Evolutionary conservation across 768 basidiomycete genomes (phyloP), one percentile per base, ranked within the genome.

Genomic region (Podaxis sp.): DNA sequence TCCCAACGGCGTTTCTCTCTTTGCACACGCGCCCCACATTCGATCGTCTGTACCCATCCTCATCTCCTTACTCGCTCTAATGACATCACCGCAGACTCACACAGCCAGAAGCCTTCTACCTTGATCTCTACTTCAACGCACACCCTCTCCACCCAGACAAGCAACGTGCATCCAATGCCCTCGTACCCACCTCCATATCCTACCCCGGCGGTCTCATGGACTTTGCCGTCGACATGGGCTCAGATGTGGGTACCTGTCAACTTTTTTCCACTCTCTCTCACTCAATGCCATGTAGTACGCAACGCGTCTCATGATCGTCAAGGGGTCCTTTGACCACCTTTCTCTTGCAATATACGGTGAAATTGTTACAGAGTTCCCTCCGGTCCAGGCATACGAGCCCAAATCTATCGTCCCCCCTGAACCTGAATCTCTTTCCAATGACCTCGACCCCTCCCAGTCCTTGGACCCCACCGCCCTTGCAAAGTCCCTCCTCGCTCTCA

Each of bases 251-350:
- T 76, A 47, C 22, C 5, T 27, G 8, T 51, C 8, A 19, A 12
- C 53, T 55, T 40, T 27, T 38, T 27, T 36, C 13, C 3, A 8
- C n/a, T 13, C 43, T 43, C 43, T 43, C 57, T 43, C 40, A 47
- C 53, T 55, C 37, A 61, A 25, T 27, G 15, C 51, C 17, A 11
- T 40, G 17, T 70, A 91, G 88, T 86, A 83, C 70, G 83, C 87
- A 3, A 91, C 91, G 22, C 87, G 91, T 49, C 77, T 93, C 33
- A 86, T 94, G 82, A 89, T 93, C 61, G 80, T 94, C 64, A 88
- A 87, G 68, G 92, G 91, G n/a, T 77, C 82, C 38, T 93, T 91
- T 71, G 75, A 83, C 54, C 77, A 76, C 62, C 75, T 90, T 19
- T 90, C 90, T 12, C 75, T 90, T 67, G 88, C 89, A 41, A 77